phyloP scores from a whole-genome alignment of 768 basidiomycete species.

The Artomyces pyxidatus region DNA sequence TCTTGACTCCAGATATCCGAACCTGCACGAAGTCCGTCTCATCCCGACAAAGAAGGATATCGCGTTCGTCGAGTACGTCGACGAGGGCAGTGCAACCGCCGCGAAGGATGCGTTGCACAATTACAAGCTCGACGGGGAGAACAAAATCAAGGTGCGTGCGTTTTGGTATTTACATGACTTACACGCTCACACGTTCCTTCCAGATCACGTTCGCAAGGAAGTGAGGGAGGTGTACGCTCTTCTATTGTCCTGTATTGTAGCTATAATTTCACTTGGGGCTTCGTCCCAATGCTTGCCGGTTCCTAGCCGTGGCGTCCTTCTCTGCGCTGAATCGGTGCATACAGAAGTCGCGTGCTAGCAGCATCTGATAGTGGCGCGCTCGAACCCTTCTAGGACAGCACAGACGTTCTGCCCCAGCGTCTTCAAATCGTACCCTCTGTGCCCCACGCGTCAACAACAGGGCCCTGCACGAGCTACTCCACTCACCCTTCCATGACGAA shows the following conservation, averaged over 20 bases:
- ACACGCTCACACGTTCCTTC: not conserved
- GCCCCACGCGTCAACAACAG: not conserved
- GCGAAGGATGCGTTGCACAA: constrained; percentile 98
- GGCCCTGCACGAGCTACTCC: not conserved
- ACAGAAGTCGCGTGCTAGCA: too few species aligned
- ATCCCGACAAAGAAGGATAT: constrained; percentile 97
- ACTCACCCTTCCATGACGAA: constrained; percentile 30
- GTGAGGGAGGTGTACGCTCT: constrained; percentile 3
- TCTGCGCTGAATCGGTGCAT: too few species aligned
- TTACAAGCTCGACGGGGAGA: constrained; percentile 94
- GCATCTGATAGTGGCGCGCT: not conserved
- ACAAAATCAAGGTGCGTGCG: constrained; percentile 83
- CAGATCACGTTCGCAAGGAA: constrained; percentile 18
- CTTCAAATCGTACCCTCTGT: constrained; percentile 23
- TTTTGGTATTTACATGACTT: not conserved
- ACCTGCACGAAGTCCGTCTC: constrained; percentile 94
- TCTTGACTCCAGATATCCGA: constrained; percentile 69
- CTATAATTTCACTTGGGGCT: not conserved
- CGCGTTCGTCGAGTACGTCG: constrained; percentile 95
- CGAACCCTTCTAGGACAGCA: constrained; percentile 22
- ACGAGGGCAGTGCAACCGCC: constrained; percentile 84
- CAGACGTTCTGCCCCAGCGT: constrained; percentile 23
- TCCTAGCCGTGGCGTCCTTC: too few species aligned
- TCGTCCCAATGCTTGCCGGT: too few species aligned
- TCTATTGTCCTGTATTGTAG: not conserved